phyloP scores from a whole-genome alignment of 2,329 filamentous ascomycete genomes.

The Clarireedia monteithiana region DNA sequence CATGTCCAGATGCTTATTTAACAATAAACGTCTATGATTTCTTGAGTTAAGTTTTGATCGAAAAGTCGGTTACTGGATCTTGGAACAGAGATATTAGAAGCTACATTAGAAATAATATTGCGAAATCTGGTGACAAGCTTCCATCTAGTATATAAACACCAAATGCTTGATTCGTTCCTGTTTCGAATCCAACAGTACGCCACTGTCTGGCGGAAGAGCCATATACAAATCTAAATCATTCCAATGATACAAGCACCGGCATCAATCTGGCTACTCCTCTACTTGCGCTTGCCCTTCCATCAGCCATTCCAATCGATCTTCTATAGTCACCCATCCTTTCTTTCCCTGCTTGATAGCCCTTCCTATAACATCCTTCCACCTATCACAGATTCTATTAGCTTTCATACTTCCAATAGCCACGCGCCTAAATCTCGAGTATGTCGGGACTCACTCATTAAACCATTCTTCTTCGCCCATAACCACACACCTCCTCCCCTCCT shows the following conservation, averaged over 20 bases:
- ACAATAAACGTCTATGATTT: no score
- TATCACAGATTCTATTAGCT: constrained; percentile 11
- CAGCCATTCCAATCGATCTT: constrained; percentile 25
- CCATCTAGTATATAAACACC: no score
- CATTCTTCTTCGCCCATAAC: constrained; percentile 50
- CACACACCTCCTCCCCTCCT: constrained; percentile 35
- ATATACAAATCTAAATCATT: not conserved
- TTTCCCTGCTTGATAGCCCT: constrained; percentile 29
- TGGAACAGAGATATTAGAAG: no score
- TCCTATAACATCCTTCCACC: constrained; percentile 40
- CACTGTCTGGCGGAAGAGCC: not conserved
- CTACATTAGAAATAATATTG: no score
- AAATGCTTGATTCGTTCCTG: no score
- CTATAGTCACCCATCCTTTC: constrained; percentile 26
- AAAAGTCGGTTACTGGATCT: no score
- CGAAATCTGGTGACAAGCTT: no score
- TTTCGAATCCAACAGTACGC: no score
- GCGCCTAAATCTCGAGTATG: constrained; percentile 11
- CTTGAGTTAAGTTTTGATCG: no score
- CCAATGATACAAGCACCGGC: not conserved
- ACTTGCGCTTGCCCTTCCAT: constrained; percentile 20
- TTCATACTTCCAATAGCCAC: no score
- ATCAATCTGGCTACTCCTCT: constrained; percentile 11
- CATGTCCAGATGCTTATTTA: no score
- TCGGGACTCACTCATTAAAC: constrained; percentile 33